Conservation (phyloP, 228 moss, liverwort and hornwort genomes). For the Sphagnum magellanicum region DNA sequence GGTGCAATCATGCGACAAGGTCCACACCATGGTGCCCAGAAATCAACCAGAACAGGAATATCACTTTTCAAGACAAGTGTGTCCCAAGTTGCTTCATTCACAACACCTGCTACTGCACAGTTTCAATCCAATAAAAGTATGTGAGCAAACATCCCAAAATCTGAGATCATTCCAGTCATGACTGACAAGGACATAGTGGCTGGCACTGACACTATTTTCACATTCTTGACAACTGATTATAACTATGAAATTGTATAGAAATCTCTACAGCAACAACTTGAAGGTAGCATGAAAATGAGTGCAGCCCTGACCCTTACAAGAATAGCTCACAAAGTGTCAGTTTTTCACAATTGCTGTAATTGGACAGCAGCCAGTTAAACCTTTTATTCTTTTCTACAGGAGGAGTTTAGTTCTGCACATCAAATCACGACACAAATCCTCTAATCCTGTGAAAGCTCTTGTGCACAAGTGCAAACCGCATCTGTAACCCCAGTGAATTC, state of each 20-base stretch:
- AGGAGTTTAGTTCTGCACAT: too few relatives aligned
- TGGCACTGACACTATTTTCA: neutral
- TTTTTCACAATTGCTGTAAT: too few relatives aligned
- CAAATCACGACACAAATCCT: too few relatives aligned
- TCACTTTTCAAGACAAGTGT: slow-evolving; percentile 46
- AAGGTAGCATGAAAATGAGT: neutral
- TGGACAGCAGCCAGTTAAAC: too few relatives aligned
- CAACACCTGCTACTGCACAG: slow-evolving; percentile 53
- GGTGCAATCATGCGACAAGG: slow-evolving; percentile 99
- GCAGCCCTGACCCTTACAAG: neutral
- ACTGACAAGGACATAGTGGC: too few relatives aligned
- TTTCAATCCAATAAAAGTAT: slow-evolving; percentile 11
- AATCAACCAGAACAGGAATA: slow-evolving; percentile 76
- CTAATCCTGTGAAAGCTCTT: too few relatives aligned
- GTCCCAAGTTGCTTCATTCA: slow-evolving; percentile 49
- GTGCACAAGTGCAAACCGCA: too few relatives aligned
- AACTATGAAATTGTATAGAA: neutral
- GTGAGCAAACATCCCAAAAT: neutral
- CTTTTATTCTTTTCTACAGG: too few relatives aligned
- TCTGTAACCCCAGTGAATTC: too few relatives aligned
- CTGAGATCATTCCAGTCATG: neutral
- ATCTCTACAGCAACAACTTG: neutral
- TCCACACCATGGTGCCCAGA: slow-evolving; percentile 99
- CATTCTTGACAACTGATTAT: neutral
- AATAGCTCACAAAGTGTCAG: too few relatives aligned